These are phyloP conservation scores for Ustilago nuda DNA, from an alignment of 1,284 basidiomycete genomes.

Conservation along the genomic window DNA sequence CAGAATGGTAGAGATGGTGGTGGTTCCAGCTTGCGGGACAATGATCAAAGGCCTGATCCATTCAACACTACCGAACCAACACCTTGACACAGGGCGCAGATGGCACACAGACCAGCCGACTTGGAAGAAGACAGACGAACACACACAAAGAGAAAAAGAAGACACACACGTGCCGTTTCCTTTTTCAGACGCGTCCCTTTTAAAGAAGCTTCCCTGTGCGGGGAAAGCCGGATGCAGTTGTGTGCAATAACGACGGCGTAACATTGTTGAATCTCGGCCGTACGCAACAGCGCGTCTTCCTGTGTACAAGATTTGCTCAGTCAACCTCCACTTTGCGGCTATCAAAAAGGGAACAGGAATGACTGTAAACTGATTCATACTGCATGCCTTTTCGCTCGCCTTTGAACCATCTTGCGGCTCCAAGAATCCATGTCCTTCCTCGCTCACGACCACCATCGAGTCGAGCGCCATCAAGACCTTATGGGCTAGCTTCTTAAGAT, in stretches of 20 bases:
- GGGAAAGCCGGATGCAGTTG: background rate
- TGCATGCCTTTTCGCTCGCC: background rate
- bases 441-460: slow-evolving; percentile 6
- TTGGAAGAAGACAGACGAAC: background rate
- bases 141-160: background rate
- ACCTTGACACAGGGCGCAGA: background rate
- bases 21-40: slow-evolving; percentile 8
- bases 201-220: slow-evolving; percentile 1
- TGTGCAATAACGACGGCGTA: slow-evolving; percentile 1
- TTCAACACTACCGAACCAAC: background rate
- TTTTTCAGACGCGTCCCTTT: slow-evolving; percentile 7
- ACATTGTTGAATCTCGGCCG: background rate
- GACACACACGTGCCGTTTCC: background rate
- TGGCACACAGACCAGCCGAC: slow-evolving; percentile 7
- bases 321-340: slow-evolving; percentile 2
- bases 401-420: background rate
- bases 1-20: background rate
- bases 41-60: slow-evolving; percentile 2
- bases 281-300: slow-evolving; percentile 12
- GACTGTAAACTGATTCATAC: slow-evolving; percentile 24
- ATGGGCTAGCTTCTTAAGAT: background rate
- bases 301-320: slow-evolving; percentile 3
- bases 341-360: slow-evolving; percentile 1
- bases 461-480: background rate
- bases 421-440: background rate